phyloP scores from a whole-genome alignment of 2,329 filamentous ascomycete species.

The Xylariaceae sp. region DNA sequence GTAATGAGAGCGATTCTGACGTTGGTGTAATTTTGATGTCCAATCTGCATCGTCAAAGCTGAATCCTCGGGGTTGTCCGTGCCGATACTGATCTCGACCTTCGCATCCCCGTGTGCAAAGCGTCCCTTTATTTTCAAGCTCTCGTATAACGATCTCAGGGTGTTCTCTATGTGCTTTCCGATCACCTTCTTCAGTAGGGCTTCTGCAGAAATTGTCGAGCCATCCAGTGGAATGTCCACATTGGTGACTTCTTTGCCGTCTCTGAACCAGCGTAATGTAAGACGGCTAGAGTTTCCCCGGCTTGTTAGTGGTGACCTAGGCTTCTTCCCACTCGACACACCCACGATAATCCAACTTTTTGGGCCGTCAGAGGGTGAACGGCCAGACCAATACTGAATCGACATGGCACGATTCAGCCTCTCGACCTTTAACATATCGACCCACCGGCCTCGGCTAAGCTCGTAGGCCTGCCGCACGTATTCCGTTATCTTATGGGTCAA shows the following conservation, averaged over 20 bases:
- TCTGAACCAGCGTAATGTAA: conserved; percentile 78
- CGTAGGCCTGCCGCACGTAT: conserved; percentile 71
- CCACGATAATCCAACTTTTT: conserved; percentile 91
- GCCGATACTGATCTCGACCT: conserved; percentile 57
- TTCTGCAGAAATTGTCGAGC: conserved; percentile 69
- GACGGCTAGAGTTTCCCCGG: conserved; percentile 47
- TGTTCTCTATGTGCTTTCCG: conserved; percentile 69
- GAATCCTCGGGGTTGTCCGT: conserved; percentile 64
- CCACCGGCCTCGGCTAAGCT: conserved; percentile 71
- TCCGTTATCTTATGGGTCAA: conserved; percentile 88
- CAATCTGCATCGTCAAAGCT: conserved; percentile 66
- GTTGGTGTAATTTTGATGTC: conserved; percentile 56
- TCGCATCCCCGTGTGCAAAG: conserved; percentile 59
- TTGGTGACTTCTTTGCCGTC: conserved; percentile 73
- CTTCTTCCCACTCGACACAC: conserved; percentile 66
- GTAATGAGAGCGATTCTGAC: conserved; percentile 74
- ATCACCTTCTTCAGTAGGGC: conserved; percentile 70
- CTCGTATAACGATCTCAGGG: conserved; percentile 65
- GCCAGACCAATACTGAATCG: conserved; percentile 87
- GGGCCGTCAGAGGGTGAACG: conserved; percentile 54
- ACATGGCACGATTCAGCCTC: conserved; percentile 73
- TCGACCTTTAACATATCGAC: conserved; percentile 75
- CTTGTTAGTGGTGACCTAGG: conserved; percentile 36
- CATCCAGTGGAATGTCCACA: conserved; percentile 65
- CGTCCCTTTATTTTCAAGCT: conserved; percentile 59